Evolutionary conservation across 2,329 filamentous ascomycete genomes (phyloP), one percentile per base, ranked within the genome.

Genomic region (Alternaria sp.): DNA sequence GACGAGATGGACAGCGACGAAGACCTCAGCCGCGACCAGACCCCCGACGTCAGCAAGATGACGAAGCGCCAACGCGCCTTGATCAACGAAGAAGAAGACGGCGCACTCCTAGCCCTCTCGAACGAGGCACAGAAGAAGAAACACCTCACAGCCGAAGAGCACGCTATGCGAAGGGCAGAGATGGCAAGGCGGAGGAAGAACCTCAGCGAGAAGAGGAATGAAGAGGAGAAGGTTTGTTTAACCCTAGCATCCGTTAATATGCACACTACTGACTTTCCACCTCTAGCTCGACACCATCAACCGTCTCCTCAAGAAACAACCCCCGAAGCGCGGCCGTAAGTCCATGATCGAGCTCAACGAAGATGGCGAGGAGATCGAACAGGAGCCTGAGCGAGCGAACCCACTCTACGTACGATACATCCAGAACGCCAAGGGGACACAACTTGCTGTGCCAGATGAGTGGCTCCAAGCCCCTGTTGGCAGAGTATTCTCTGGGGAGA

Each of bases 221-320:
- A 92, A 73, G 90, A 93, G 80, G 90, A 92, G 78, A 93, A 92
- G 85, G 88, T 89, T 74, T 26, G 75, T 59, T 8, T 17, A 40
- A 43, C 23, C 3, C 25, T 2, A 1, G 9, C 9, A 57, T 43
- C 0, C 40, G 56, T 54, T 23, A 15, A 9, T 13, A 52, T 4
- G 5, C 6, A 49, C 50, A 26, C 12, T 7, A 36, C 70, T 74
- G 54, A 77, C 40, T n/a, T 43, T 5, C 4, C 17, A n/a, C 15
- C 2, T n/a, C 45, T 62, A 94, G 91, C 92, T 93, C 87, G 92
- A 95, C 83, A 96, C 92, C 0, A 95, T 96, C 86, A 94, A 96
- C 83, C 93, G 94, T 74, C 88, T 96, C 2, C 88, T 96, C 56
- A 93, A 93, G 80, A 93, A 94, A 77, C 92, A 94, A 77, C 91